Evolutionary conservation across 2,329 filamentous ascomycete species (phyloP).

Genomic region (Cadophora sp.): DNA sequence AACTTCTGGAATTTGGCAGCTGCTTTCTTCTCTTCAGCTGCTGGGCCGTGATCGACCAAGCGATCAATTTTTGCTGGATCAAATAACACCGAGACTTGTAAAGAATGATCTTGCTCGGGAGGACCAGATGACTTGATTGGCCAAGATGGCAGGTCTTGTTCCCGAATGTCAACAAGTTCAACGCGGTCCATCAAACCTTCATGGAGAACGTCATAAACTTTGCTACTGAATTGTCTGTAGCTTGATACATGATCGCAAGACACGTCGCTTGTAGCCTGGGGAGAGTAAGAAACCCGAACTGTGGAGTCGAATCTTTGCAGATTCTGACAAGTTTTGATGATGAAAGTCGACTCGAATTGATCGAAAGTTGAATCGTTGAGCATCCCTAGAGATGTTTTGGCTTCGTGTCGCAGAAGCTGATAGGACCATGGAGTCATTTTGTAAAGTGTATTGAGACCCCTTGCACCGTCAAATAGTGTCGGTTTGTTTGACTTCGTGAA

Average conservation of each 20-base stretch:
- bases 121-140: slow-evolving; percentile 50
- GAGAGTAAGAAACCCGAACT: slow-evolving; percentile 39
- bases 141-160: slow-evolving; percentile 53
- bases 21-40: slow-evolving; percentile 84
- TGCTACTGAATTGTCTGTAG: slow-evolving; percentile 52
- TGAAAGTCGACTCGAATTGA: slow-evolving; percentile 87
- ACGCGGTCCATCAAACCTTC: slow-evolving; percentile 79
- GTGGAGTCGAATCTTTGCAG: slow-evolving; percentile 62
- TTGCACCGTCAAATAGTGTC: slow-evolving; percentile 77
- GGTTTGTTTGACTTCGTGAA: slow-evolving; percentile 59
- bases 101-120: slow-evolving; percentile 42
- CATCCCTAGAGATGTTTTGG: slow-evolving; percentile 74
- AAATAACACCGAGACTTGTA: slow-evolving; percentile 74
- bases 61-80: slow-evolving; percentile 76
- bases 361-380: slow-evolving; percentile 77
- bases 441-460: slow-evolving; percentile 82
- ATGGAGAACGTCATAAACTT: slow-evolving; percentile 68
- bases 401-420: slow-evolving; percentile 73
- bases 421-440: slow-evolving; percentile 93
- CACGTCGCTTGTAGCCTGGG: slow-evolving; percentile 6
- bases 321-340: slow-evolving; percentile 63
- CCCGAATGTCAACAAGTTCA: slow-evolving; percentile 67
- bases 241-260: slow-evolving; percentile 40
- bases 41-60: slow-evolving; percentile 85
- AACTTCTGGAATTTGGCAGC: slow-evolving; percentile 85